Evolutionary conservation across 2,329 filamentous ascomycete genomes (phyloP), one percentile per base, ranked within the genome.

Genomic region (Colletotrichum euphorbiae): DNA sequence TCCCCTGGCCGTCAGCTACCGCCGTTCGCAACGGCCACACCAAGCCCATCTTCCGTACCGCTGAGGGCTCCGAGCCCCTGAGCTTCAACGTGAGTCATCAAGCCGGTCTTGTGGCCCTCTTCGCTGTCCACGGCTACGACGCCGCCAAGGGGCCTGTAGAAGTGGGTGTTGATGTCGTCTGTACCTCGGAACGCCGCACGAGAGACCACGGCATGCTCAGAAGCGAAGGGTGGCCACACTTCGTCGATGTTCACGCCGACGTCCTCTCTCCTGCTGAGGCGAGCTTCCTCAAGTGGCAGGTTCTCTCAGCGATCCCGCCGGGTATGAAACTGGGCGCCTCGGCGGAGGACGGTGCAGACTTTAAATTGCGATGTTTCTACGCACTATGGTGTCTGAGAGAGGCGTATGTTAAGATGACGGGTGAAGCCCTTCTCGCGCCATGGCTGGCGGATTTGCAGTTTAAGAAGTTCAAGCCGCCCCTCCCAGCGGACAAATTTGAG

Each of bases 391-490:
- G 90, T 76, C 85, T 93, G 77, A 89, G 93, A 73, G 92, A 95
- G 80, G 90, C 91, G 1, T 94, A 93, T 76, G 89, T 94, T 78
- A 95, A 94, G 85, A 89, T 95, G 81, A 92, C 91, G 33, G 92
- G 92, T 28, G 91, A 94, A 73, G 92, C 91, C 0, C 82, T 95
- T 66, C 82, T 94, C 8, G 92, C 92, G 0, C 82, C 83, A 4
- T 95, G 92, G 92, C 82, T 95, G 55, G 81, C 81, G 57, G 86
- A 91, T 56, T 80, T 94, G 8, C 90, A 94, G 73, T 93, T 95
- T 75, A 81, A 83, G 66, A 80, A 83, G 55, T 91, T 93, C 59
- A 80, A 82, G 57, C 85, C 89, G 55, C 89, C 90, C 3, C 69
- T 64, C 60, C 76, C 78, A 8, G 76, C 75, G 24, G 51, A 51